Evolutionary conservation across 805 yeast genomes (phyloP).

Genomic region (Wickerhamiella bombiphila): DNA sequence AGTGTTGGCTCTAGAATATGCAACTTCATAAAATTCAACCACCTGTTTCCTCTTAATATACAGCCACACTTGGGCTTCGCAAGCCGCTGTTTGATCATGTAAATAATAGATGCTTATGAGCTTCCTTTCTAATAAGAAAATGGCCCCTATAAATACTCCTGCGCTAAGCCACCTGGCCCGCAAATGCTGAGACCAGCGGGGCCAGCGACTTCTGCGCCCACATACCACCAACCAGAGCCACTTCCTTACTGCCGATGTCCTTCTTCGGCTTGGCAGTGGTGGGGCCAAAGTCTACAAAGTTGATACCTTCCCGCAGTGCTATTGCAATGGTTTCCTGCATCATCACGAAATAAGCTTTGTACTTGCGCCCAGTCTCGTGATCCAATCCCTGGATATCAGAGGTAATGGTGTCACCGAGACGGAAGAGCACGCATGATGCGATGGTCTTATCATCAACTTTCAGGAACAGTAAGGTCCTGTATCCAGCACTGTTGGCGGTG

Average conservation of each 20-base stretch:
- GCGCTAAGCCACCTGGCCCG: conserved; percentile 14
- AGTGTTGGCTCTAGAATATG: too few species aligned
- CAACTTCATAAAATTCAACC: too few species aligned
- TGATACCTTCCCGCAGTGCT: conserved; percentile 26
- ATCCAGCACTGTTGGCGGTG: conserved; percentile 18
- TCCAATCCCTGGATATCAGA: conserved; percentile 33
- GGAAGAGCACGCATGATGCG: conserved; percentile 30
- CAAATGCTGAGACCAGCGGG: conserved; percentile 15
- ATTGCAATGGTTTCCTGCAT: conserved; percentile 32
- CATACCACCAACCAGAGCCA: conserved; percentile 28
- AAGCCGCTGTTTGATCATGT: too few species aligned
- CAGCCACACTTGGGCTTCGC: too few species aligned
- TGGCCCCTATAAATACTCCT: too few species aligned
- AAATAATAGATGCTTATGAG: too few species aligned
- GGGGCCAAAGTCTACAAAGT: conserved; percentile 33
- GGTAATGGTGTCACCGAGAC: conserved; percentile 32
- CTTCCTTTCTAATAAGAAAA: too few species aligned
- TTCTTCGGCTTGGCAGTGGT: conserved; percentile 32
- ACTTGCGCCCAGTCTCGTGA: conserved; percentile 27
- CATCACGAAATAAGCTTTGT: conserved; percentile 34
- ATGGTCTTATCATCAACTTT: conserved; percentile 26
- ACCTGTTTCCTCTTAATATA: too few species aligned
- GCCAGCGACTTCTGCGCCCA: conserved; percentile 20
- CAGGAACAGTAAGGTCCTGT: conserved; percentile 26
- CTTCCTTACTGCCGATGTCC: conserved; percentile 28